Evolutionary conservation across 176 grass and related monocot genomes (phyloP), one percentile per base, ranked within the genome.

Genomic region (Eragrostis nindensis): DNA sequence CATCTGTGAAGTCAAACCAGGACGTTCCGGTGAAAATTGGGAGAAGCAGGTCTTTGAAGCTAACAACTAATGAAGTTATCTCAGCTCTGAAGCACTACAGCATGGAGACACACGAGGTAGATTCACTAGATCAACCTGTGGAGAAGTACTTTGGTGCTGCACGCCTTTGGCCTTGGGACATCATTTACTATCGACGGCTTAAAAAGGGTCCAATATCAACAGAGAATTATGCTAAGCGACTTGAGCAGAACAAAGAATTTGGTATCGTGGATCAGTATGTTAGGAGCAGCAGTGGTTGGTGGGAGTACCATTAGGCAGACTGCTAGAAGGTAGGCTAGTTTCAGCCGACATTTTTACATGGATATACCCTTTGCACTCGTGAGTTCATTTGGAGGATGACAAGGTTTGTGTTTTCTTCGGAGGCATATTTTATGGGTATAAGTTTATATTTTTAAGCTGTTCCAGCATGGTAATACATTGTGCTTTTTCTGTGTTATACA

Each of bases 231-330:
- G 84, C 79, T 25, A 92, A 70, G 26, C 66, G 80, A 56, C 67
- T 92, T 59, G 80, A 92, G 60, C 87, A 92, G 74, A 92, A 92
- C 76, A 92, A 76, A 74, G 80, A 92, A 65, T 92, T 63, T 78
- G 76, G 87, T 64, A 89, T 89, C n/a, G 72, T 81, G 13, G 86
- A 92, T 74, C 82, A 77, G 80, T 89, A 87, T 73, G 82, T 92
- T 24, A 89, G 90, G 81, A 89, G 90, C 80, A 92, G 90, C 48
- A 89, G 84, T 70, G 90, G 90, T 64, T 92, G 90, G 90, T 74
- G 80, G 64, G 90, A 92, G 55, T 36, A 41, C 63, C 49, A 75
- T 62, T 77, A 81, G 46, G 66, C 10, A 80, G 46, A 77, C 18
- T 67, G 7, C 12, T 11, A 27, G 52, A 84, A 21, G 24, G 50